A percentile compares a stretch with the other conserved stretches of the same genome.
Conservation (phyloP, 768 basidiomycete species). For the Rhodotorula diobovata region DNA sequence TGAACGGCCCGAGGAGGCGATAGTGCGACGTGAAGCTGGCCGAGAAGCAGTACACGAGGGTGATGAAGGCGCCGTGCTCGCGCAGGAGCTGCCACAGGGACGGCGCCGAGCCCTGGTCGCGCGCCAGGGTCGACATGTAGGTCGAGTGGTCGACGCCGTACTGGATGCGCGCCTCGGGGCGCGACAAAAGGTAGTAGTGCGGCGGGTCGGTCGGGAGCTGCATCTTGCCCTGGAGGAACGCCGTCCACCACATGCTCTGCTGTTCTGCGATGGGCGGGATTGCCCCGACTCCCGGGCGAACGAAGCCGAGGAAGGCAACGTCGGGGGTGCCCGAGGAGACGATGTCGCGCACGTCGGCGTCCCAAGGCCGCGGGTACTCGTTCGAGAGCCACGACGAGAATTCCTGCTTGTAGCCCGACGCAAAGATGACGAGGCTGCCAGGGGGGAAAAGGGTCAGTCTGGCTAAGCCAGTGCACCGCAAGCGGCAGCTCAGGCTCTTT, state of each 20-base stretch:
- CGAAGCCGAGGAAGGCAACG: constrained; percentile 49
- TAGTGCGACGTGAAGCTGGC: constrained; percentile 61
- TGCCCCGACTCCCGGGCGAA: constrained; percentile 48
- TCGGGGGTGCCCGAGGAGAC: constrained; percentile 4
- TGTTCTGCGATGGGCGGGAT: constrained; percentile 55
- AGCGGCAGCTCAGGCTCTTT: too few relatives aligned
- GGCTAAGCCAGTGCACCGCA: too few relatives aligned
- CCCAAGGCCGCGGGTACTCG: constrained; percentile 51
- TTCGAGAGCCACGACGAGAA: constrained; percentile 51
- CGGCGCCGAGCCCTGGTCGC: constrained; percentile 58
- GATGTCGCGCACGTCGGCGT: constrained; percentile 54
- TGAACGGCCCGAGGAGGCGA: constrained; percentile 57
- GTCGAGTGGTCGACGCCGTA: constrained; percentile 60
- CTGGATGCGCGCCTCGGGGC: constrained; percentile 55
- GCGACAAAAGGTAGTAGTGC: constrained; percentile 58
- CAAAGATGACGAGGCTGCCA: constrained; percentile 25
- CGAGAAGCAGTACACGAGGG: constrained; percentile 59
- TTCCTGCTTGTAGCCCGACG: constrained; percentile 46
- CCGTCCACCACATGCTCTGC: constrained; percentile 60
- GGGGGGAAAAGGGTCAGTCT: too few relatives aligned
- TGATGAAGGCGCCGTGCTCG: constrained; percentile 55
- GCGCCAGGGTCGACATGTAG: constrained; percentile 59
- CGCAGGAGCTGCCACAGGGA: constrained; percentile 53
- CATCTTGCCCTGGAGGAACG: constrained; percentile 52
- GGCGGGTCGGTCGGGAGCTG: constrained; percentile 52